Evolutionary conservation across 176 grass and related monocot genomes (phyloP), one percentile per base, ranked within the genome.

Genomic region (Lolium multiflorum): DNA sequence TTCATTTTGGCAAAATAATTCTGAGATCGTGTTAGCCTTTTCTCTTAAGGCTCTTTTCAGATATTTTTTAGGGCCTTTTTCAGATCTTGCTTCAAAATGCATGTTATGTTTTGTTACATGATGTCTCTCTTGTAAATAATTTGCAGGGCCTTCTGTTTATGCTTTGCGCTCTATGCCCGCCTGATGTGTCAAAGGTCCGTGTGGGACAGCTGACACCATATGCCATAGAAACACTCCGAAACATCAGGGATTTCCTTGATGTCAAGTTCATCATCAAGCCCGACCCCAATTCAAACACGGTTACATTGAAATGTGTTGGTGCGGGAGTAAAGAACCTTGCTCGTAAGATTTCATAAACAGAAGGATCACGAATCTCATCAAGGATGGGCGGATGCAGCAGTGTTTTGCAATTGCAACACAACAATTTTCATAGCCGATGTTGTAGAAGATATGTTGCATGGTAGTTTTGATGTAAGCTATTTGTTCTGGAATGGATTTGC

Each of bases 251-350:
- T 84, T 98, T 98, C 83, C 93, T 98, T 60, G 88, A 84, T 11
- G 90, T 96, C 47, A 96, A 88, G 69, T 96, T 98, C 82, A 46
- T 89, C 71, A 96, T 96, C 82, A 91, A 92, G 64, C 94, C 94
- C 15, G 92, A 98, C 66, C 88, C 94, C 38, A 91, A 83, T 75
- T 92, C 92, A 4, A 86, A 78, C 77, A 96, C 93, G 0, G 88
- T 98, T n/a, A 91, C 86, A n/a, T 83, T 96, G 49, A 98, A 91
- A 87, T 98, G 94, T 82, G 82, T 96, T 2, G 97, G 97, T 4
- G 87, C 83, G 0, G 94, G 97, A 59, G 83, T 98, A 82, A 91
- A 83, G 77, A 98, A 98, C 81, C 87, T 94, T 84, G 89, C 87
- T 66, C 78, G 92, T 82, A 98, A 89, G 90, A 81, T 82, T 52